Evolutionary conservation across 352 stramenopile species (phyloP), one percentile per base, ranked within the genome.

Genomic region (Blastocystis sp.): DNA sequence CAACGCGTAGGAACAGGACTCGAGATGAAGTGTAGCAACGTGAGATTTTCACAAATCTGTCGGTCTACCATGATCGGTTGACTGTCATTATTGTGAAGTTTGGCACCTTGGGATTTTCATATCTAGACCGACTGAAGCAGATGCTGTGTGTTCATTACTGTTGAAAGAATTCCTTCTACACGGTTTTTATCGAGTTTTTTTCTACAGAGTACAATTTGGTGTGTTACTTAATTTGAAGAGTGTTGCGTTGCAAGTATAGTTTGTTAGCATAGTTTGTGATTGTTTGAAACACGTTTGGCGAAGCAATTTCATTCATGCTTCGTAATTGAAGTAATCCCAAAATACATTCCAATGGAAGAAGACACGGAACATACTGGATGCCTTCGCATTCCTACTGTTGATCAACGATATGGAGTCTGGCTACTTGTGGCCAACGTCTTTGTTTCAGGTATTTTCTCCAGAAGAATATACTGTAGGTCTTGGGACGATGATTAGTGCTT

Each of bases 401-500:
- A 47, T 6, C 43, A 66, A 45, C 65, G 50, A 18, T 43, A 50
- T 8, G 73, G 73, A 54, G 4, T 85, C 3, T 13, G 13, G 54
- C 47, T 85, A 6, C 34, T 85, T 11, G 63, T 85, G 13, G 53
- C 55, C 16, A 85, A 85, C 30, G 53, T 50, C 30, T 53, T 85
- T 6, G 26, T 66, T 69, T 18, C 73, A 50, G 73, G 73, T 85
- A 65, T 0, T 1, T 11, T 53, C 8, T 13, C 7, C 68, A 11
- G 3, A 3, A n/a, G 11, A 26, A 41, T 68, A 3, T 8, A 18
- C 47, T 0, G 30, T 68, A 85, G 73, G 73, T 5, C 56, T 85
- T 8, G 73, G 73, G 18, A 85, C 73, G 13, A 85, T 85, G 73
- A 68, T 64, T 24, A 37, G 20, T 20, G 73, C 73, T 11, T 85